Evolutionary conservation across 306 rosid species (phyloP), one percentile per base, ranked within the genome.

Genomic region (barrel medic (Medicago truncatula)): DNA sequence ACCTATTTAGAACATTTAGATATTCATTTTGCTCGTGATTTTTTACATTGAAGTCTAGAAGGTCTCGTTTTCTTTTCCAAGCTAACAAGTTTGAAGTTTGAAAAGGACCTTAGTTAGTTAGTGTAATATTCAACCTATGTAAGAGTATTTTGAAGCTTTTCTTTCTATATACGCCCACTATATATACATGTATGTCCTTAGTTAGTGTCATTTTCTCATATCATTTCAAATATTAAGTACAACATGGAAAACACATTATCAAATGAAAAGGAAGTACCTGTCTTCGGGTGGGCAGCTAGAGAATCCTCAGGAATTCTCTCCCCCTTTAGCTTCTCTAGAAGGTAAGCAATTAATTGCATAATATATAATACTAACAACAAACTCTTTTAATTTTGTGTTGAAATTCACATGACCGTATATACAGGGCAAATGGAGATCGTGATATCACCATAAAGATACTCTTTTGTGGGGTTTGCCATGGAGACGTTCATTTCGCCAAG

Each of bases 201-300:
- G 1, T 5, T 28, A 28, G 31, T 57, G 6, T 58, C 16, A 58
- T 21, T 20, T 58, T 58, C 38, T 21, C n/a, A 57, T 4, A 58
- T 23, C 66, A 60, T 60, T 60, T 60, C 8, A 3, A 60, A 12
- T 28, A 60, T 60, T 60, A 13, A 11, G 14, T 31, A 60, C 17
- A 60, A 31, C 11, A 60, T 76, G 73, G 65, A 56, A 14, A 39
- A 76, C 54, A 10, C 13, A 18, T 60, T 31, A 43, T 28, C 74
- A 9, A 67, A 17, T 53, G 47, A 34, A 56, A 67, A 41, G 2
- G 21, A 59, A 69, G 46, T 31, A 60, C 56, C 44, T 13, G 83
- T 73, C 14, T 76, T 15, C 52, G 86, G 89, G 0, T 79, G 86
- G 82, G 89, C 89, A 1, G 86, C 85, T 2, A 76, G 64, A 31